A percentile compares a stretch with the other conserved stretches of the same genome.
Evolutionary conservation across 768 basidiomycete genomes (phyloP).

Genomic region (Phanerodontia chrysosporium): DNA sequence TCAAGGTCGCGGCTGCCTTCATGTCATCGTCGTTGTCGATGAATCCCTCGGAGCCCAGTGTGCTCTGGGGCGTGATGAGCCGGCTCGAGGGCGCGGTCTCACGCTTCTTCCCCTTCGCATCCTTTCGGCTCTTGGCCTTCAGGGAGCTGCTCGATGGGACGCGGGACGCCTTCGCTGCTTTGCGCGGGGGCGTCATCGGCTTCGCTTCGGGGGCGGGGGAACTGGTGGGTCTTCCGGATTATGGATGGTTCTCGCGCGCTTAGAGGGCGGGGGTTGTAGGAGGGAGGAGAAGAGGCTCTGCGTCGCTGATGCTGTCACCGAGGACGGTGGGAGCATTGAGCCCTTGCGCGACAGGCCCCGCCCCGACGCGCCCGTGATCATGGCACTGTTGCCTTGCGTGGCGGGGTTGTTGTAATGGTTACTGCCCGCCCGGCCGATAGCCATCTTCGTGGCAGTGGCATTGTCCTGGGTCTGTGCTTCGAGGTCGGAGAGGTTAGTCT

Average conservation of each 20-base stretch:
- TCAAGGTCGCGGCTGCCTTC: slow-evolving; percentile 80
- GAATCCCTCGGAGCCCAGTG: slow-evolving; percentile 9
- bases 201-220: slow-evolving; percentile 39
- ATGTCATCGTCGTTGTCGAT: slow-evolving; percentile 47
- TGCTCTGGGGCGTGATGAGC: slow-evolving; percentile 14
- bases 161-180: slow-evolving; percentile 20
- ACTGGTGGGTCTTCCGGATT: slow-evolving; percentile 69
- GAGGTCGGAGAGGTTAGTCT: slow-evolving; percentile 63
- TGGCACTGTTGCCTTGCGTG: slow-evolving; percentile 43
- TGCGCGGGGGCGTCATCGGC: slow-evolving; percentile 19
- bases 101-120: slow-evolving; percentile 17
- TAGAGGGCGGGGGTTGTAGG: slow-evolving; percentile 69
- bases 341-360: slow-evolving; percentile 20
- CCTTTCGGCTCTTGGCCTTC: slow-evolving; percentile 19
- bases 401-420: slow-evolving; percentile 51
- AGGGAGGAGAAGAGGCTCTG: slow-evolving; percentile 73
- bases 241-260: slow-evolving; percentile 76
- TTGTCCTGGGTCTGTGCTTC: slow-evolving; percentile 54
- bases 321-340: slow-evolving; percentile 26
- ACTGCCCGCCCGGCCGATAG: slow-evolving; percentile 26
- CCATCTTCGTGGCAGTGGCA: slow-evolving; percentile 24
- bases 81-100: slow-evolving; percentile 15
- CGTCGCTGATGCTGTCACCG: slow-evolving; percentile 34
- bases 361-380: slow-evolving; percentile 37
- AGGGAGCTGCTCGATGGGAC: slow-evolving; percentile 12